Conservation (phyloP, 768 basidiomycete genomes). For the Russula sp. region DNA sequence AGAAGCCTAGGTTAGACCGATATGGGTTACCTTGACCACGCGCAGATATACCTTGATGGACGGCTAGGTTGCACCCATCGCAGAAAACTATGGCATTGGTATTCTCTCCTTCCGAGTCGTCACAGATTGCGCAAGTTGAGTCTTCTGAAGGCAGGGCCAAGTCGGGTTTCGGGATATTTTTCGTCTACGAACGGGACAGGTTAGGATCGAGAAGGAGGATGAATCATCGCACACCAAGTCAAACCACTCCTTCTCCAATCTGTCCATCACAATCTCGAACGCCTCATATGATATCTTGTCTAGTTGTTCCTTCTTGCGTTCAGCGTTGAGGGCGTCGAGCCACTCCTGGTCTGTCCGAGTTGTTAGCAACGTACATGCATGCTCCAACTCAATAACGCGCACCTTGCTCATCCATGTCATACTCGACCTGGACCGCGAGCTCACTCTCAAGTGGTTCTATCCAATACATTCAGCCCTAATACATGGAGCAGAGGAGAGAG, state of each 20-base stretch:
- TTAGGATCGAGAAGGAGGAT: slow-evolving; percentile 5
- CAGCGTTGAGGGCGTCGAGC: slow-evolving; percentile 79
- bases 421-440: slow-evolving; percentile 89
- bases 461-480: slow-evolving; percentile 1
- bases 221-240: slow-evolving; percentile 60
- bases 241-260: slow-evolving; percentile 99
- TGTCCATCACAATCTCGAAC: slow-evolving; percentile 96
- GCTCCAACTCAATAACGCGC: slow-evolving; percentile 9
- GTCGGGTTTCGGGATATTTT: slow-evolving; percentile 86
- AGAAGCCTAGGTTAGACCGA: not conserved
- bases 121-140: slow-evolving; percentile 93
- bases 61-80: slow-evolving; percentile 97
- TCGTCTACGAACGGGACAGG: slow-evolving; percentile 51
- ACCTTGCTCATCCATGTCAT: slow-evolving; percentile 99
- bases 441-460: slow-evolving; percentile 90
- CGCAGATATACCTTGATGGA: slow-evolving; percentile 81
- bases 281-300: slow-evolving; percentile 73
- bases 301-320: slow-evolving; percentile 70
- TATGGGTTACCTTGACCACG: not conserved
- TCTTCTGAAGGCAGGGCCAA: slow-evolving; percentile 89
- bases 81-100: slow-evolving; percentile 99
- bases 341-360: slow-evolving; percentile 78
- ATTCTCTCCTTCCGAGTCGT: slow-evolving; percentile 98
- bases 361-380: not conserved
- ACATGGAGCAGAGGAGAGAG: slow-evolving; percentile 1